Percentiles rank a stretch among this genome's conserved stretches.
These are phyloP conservation scores for Paramecium pentaurelia DNA, from an alignment of 73 alveolate species.

Conservation along the genomic window DNA sequence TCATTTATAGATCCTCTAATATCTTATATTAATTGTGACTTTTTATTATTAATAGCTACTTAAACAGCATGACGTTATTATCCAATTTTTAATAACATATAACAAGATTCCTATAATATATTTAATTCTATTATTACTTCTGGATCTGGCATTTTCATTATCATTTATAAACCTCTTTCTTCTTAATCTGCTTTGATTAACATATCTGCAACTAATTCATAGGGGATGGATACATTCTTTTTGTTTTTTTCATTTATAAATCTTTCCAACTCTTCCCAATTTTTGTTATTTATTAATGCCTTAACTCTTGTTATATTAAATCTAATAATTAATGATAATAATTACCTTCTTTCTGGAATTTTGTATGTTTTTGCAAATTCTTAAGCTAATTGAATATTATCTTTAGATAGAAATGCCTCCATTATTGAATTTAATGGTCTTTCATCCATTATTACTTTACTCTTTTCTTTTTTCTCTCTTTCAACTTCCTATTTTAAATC, in stretches of 20 bases:
- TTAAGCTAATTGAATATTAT: not conserved
- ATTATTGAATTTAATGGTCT: constrained; percentile 16
- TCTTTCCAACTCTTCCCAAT: constrained; percentile 43
- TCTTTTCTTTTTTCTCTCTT: constrained; percentile 9
- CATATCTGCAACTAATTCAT: constrained; percentile 59
- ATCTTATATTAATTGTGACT: not conserved
- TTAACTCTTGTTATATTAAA: constrained; percentile 35
- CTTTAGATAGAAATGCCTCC: constrained; percentile 23
- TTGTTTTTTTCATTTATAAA: constrained; percentile 45
- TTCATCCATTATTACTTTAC: not conserved
- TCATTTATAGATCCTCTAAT: constrained; percentile 2
- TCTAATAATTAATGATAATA: not conserved
- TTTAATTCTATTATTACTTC: constrained; percentile 15
- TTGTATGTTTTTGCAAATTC: constrained; percentile 30
- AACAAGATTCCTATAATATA: constrained; percentile 7
- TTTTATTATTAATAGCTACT: constrained; percentile 3
- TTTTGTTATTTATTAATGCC: constrained; percentile 9
- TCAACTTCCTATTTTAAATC: constrained; percentile 18
- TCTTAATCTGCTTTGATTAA: constrained; percentile 46
- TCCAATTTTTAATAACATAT: constrained; percentile 27
- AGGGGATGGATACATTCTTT: constrained; percentile 31
- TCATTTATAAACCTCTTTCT: constrained; percentile 47
- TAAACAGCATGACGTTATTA: constrained; percentile 9
- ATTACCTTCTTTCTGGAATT: constrained; percentile 52
- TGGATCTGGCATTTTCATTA: constrained; percentile 54